Evolutionary conservation across 2,329 filamentous ascomycete genomes (phyloP).

Genomic region (Elsinoe perseae): DNA sequence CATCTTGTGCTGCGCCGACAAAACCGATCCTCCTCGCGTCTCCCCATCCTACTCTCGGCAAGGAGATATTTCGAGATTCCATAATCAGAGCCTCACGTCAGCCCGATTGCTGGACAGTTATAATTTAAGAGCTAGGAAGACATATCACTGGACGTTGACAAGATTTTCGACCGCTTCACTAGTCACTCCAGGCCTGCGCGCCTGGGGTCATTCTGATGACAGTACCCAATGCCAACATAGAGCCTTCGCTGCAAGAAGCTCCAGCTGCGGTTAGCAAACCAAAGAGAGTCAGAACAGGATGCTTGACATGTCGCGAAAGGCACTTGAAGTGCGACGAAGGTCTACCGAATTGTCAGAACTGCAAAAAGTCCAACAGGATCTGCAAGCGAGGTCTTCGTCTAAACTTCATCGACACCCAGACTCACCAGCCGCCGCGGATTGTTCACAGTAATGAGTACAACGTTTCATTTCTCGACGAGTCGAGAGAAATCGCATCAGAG

Average conservation of each 20-base stretch:
- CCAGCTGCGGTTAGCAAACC: slow-evolving; percentile 49
- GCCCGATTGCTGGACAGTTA: background rate
- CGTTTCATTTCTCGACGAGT: slow-evolving; percentile 80
- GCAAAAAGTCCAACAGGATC: slow-evolving; percentile 73
- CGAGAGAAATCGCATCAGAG: slow-evolving; percentile 79
- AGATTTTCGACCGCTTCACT: background rate
- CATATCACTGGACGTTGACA: background rate
- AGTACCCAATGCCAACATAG: slow-evolving; percentile 22
- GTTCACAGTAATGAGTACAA: slow-evolving; percentile 59
- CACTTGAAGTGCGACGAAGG: slow-evolving; percentile 89
- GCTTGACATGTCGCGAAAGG: slow-evolving; percentile 78
- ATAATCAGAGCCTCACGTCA: background rate
- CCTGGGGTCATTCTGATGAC: slow-evolving; percentile 17
- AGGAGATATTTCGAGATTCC: background rate
- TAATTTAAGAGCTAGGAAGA: background rate
- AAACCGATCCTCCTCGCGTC: background rate
- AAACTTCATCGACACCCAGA: slow-evolving; percentile 83
- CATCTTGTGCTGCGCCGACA: background rate
- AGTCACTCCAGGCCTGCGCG: slow-evolving; percentile 8
- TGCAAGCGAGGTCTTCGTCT: slow-evolving; percentile 82
- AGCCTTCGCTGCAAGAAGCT: slow-evolving; percentile 26
- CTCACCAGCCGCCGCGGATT: slow-evolving; percentile 52
- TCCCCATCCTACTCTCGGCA: too few species aligned
- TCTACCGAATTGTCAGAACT: slow-evolving; percentile 62
- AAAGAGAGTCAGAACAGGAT: slow-evolving; percentile 83